Evolutionary conservation across 2,329 filamentous ascomycete genomes (phyloP).

Genomic region (Fonsecaea erecta): DNA sequence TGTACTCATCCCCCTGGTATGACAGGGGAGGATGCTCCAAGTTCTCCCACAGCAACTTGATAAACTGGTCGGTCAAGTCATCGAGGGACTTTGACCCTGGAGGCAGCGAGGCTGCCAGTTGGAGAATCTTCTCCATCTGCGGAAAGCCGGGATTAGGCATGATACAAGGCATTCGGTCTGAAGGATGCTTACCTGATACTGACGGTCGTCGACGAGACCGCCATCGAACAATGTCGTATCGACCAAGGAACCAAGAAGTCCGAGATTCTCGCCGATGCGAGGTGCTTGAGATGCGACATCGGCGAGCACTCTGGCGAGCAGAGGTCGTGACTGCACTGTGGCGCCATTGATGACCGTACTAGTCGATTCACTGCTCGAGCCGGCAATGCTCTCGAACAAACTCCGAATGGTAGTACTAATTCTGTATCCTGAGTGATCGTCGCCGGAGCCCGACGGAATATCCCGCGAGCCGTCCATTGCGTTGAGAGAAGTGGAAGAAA

Average conservation of each 20-base stretch:
- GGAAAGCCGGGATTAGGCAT: background rate
- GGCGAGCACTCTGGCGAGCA: conserved; percentile 30
- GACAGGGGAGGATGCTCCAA: conserved; percentile 44
- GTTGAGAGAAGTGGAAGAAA: conserved; percentile 28
- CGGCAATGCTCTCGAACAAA: conserved; percentile 34
- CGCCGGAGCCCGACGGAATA: conserved; percentile 11
- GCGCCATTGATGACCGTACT: conserved; percentile 38
- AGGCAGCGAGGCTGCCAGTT: conserved; percentile 38
- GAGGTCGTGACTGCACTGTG: conserved; percentile 27
- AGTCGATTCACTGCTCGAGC: conserved; percentile 32
- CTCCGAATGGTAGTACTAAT: conserved; percentile 26
- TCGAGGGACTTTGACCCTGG: conserved; percentile 36
- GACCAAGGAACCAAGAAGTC: conserved; percentile 35
- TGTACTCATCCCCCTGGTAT: conserved; percentile 42
- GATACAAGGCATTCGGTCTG: background rate
- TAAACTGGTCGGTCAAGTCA: conserved; percentile 38
- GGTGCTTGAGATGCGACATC: conserved; percentile 37
- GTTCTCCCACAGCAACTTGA: conserved; percentile 42
- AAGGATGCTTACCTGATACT: conserved; percentile 35
- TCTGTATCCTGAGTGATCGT: conserved; percentile 15
- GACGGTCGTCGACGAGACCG: conserved; percentile 37
- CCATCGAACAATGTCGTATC: conserved; percentile 38
- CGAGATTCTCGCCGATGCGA: conserved; percentile 34
- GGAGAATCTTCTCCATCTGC: conserved; percentile 38
- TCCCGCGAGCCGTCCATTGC: conserved; percentile 28